Evolutionary conservation across 306 rosid species (phyloP).

Genomic region (Castanospermum australe): DNA sequence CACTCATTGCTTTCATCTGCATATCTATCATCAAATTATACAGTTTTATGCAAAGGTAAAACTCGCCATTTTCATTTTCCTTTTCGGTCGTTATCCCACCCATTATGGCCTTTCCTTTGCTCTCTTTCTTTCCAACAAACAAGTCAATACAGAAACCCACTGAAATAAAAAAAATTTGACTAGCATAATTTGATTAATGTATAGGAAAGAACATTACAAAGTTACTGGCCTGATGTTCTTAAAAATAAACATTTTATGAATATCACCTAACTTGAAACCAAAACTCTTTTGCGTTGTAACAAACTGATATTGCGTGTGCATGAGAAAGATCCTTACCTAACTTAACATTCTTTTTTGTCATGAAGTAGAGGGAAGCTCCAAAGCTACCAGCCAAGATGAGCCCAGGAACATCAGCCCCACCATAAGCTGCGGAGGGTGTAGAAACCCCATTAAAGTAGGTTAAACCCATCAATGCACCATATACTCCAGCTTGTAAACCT

Average conservation of each 20-base stretch:
- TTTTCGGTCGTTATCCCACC: constrained; percentile 2
- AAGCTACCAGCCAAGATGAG: constrained; percentile 98
- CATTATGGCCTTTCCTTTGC: not conserved
- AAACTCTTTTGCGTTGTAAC: constrained; percentile 7
- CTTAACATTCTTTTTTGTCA: constrained; percentile 88
- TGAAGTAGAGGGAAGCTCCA: constrained; percentile 96
- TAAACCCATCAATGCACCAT: constrained; percentile 87
- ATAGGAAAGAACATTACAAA: not conserved
- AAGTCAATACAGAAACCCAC: not conserved
- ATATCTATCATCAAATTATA: constrained; percentile 7
- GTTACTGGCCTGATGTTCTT: not conserved
- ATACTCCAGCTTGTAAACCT: constrained; percentile 91
- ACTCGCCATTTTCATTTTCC: not conserved
- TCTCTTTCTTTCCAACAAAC: constrained; percentile 19
- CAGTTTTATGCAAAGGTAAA: constrained; percentile 1
- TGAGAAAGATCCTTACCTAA: constrained; percentile 58
- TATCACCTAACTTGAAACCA: not conserved
- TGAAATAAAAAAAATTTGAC: not conserved
- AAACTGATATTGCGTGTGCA: not conserved
- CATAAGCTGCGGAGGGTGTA: constrained; percentile 52
- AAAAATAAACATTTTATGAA: not conserved
- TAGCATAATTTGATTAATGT: not conserved
- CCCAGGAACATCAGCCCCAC: constrained; percentile 89
- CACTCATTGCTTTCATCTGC: constrained; percentile 16
- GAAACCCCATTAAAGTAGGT: constrained; percentile 75